Evolutionary conservation across 2,329 filamentous ascomycete species (phyloP), one percentile per base, ranked within the genome.

Genomic region (Claviceps africana): DNA sequence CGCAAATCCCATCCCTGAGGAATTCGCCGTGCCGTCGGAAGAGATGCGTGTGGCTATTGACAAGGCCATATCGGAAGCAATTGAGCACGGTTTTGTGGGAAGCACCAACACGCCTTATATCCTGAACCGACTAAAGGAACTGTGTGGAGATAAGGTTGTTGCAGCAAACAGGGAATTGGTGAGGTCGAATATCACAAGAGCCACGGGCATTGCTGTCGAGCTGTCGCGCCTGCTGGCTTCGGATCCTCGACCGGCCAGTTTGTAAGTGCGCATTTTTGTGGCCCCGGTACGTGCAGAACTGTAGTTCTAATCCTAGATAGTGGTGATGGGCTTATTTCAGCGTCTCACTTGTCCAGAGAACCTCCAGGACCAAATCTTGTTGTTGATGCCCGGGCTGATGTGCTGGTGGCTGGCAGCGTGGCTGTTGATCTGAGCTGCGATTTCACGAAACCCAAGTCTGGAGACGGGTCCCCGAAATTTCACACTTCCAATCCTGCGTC

Each of bases 321-420:
- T 51, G 22, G 10, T 25, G 62, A 61, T 60, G 50, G 55, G 62
- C 54, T 53, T 51, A 52, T 17, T 21, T 19, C 42, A 35, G 15
- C 33, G 22, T 19, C 35, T 2, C 37, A 17, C 19, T 10, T 15
- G n/a, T 21, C 30, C 10, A 6, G 17, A 35, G 15, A 31, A 19
- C 21, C 51, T n/a, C 7, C 30, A n/a, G 30, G 37, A 21, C 13
- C 51, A 35, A 56, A 50, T 50, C 52, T 55, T 47, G 50, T 40
- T 47, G 52, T 47, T n/a, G 51, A 53, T 15, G 56, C 55, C 56
- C 64, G 64, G 56, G 72, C 75, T 50, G 82, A 90, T 57, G 76
- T 96, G n/a, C 70, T 96, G 30, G 88, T 96, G 44, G 87, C 89
- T 50, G 91, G 90, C n/a, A 88, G 88, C 13, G 78, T 97, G 31